Evolutionary conservation across 352 stramenopile species (phyloP), one percentile per base, ranked within the genome.

Genomic region (Globisporangium viniferum): DNA sequence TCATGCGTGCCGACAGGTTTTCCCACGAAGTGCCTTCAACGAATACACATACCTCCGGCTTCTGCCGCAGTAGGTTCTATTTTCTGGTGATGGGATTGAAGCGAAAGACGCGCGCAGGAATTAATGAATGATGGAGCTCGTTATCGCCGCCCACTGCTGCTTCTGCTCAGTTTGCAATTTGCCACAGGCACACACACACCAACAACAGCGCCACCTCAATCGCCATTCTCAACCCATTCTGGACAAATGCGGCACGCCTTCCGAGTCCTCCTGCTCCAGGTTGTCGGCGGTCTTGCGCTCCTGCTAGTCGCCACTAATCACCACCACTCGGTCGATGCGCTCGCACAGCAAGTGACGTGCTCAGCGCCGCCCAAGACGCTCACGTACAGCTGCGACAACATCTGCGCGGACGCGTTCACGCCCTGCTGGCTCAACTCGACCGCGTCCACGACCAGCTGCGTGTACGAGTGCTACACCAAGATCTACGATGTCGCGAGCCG

Each of bases 391-490:
- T 62, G 33, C 22, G 57, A 53, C 22, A 14, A 24, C 5, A n/a
- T n/a, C 27, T 62, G 53, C 7, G 5, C n/a, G 10, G 31, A 62
- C 35, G 18, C 35, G 33, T 53, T 51, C 57, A 35, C 57, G 6
- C 57, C 57, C 6, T 62, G 57, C 10, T 7, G 48, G 53, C 53
- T 59, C 53, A 59, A 22, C 57, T 24, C 33, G 33, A 62, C 56
- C 9, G 20, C 33, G 18, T 18, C 29, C 22, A n/a, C 41, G 12
- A 10, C 3, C 56, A 29, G 22, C 10, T 3, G 33, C 29, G 31
- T 51, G 33, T 62, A 33, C 56, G n/a, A 46, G 56, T 62, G 56
- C 33, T 62, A 31, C n/a, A 22, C 29, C 33, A 20, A 51, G 15
- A 27, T 62, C 33, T 48, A 62, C 56, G 33, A 48, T 33, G 51